Evolutionary conservation across 441 rosid species (phyloP).

Genomic region (Eruca vesicaria): DNA sequence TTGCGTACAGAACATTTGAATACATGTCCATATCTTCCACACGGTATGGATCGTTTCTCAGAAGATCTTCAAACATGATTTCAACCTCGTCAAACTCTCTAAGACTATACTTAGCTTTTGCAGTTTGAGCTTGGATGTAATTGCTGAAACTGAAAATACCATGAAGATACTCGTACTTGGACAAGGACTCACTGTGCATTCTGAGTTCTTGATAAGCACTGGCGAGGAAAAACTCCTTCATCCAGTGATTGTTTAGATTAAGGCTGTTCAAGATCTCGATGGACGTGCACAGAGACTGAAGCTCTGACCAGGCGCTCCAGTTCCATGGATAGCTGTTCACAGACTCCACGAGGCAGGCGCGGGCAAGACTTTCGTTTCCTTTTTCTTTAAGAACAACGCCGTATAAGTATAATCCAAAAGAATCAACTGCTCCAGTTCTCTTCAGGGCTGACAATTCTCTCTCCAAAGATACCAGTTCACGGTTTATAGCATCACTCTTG

Average conservation of each 20-base stretch:
- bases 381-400: slow-evolving; percentile 91
- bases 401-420: slow-evolving; percentile 81
- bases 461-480: slow-evolving; percentile 73
- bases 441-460: slow-evolving; percentile 73
- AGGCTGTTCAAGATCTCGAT: slow-evolving; percentile 69
- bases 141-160: slow-evolving; percentile 76
- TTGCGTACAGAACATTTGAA: slow-evolving; percentile 88
- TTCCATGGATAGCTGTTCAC: slow-evolving; percentile 96
- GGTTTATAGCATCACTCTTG: slow-evolving; percentile 70
- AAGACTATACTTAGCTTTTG: slow-evolving; percentile 82
- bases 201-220: slow-evolving; percentile 84
- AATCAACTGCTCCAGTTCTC: slow-evolving; percentile 73
- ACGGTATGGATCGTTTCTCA: slow-evolving; percentile 77
- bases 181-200: slow-evolving; percentile 76
- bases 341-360: slow-evolving; percentile 76
- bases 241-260: slow-evolving; percentile 79
- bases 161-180: slow-evolving; percentile 68
- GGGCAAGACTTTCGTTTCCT: slow-evolving; percentile 76
- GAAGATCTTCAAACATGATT: slow-evolving; percentile 83
- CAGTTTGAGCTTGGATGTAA: slow-evolving; percentile 89
- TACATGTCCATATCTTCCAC: slow-evolving; percentile 96
- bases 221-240: slow-evolving; percentile 94
- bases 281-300: slow-evolving; percentile 74
- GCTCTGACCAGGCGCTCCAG: slow-evolving; percentile 97
- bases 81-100: slow-evolving; percentile 96